Evolutionary conservation across 2,329 filamentous ascomycete species (phyloP), one percentile per base, ranked within the genome.

Genomic region (Ceratocystis colombiana): DNA sequence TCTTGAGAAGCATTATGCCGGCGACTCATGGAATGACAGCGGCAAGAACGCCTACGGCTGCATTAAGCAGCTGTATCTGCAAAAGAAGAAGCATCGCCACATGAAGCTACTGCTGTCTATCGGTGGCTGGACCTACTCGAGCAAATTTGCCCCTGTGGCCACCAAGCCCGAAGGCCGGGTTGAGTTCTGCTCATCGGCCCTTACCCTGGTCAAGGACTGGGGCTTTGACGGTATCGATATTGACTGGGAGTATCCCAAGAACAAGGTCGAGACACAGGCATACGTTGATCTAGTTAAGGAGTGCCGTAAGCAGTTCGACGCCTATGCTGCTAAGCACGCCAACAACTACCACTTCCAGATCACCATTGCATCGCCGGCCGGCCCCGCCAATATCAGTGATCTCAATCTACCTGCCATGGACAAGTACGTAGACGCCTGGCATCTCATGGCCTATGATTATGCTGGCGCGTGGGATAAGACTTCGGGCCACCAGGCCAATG

Each of bases 81-180:
- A 88, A 64, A 95, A 95, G 79, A 86, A 90, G 76, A 77, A 80
- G 70, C 84, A 95, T 73, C 84, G 89, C 22, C 84, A 88, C 64
- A 75, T 95, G 67, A 95, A 95, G 75, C 80, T 88, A 1, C 77
- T 94, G n/a, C 80, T 94, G 7, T 90, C 87, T 45, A 88, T 95
- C 68, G 90, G 90, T 50, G 90, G 90, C 17, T 94, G 87, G 85
- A 88, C 84, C 0, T 90, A 88, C 73, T 89, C 87, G 2, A 75
- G 81, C 64, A 87, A 88, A 70, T 90, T 93, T 72, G 79, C 84
- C 0, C 76, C 77, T 5, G 82, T 86, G 0, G 84, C 84, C 0
- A 84, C 83, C 20, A 87, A 86, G 0, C 78, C 80, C 0, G 76
- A 78, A 5, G 84, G 86, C 6, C 82, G 89, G 12, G 76, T 77